Evolutionary conservation across 2,329 filamentous ascomycete genomes (phyloP), one percentile per base, ranked within the genome.

Genomic region (Pseudogymnoascus sp.): DNA sequence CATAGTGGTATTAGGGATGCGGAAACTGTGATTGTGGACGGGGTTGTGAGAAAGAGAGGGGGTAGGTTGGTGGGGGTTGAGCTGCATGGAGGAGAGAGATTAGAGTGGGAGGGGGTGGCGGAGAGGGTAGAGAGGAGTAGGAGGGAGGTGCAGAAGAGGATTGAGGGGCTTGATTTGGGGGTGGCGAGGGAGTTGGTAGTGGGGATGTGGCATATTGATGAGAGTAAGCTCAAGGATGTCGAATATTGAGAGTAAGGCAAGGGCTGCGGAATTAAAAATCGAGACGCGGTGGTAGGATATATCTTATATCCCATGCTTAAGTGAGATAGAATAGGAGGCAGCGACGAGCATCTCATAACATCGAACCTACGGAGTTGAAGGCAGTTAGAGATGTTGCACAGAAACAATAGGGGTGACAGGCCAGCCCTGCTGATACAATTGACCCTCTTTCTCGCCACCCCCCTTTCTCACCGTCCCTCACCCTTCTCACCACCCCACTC

Each of bases 21-120:
- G 3, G 75, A 77, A 14, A 74, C 68, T 31, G 77, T 80, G 21
- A 74, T 80, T 62, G 72, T 80, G 3, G 74, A 78, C 68, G 78
- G 78, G 0, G 61, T 73, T 1, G 61, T 78, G 12, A 72, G 75
- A 62, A 79, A 80, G 68, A 63, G 65, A 11, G 66, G 66, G 67
- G 72, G 63, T 66, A 69, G 12, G 62, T 35, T 31, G 69, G 58
- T 23, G 29, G 49, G 12, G 39, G 61, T 66, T 43, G 64, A 66
- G 61, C 35, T 67, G 10, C 43, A 52, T 7, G 64, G 63, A 12
- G 64, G 63, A 6, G 61, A 60, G 14, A 62, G 45, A 10, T 8
- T 66, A 4, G 67, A 67, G 65, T 29, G 26, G 43, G 61, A 61
- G 2, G 59, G 52, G 26, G 65, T 74, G n/a, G 64, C 49, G 8